Conservation (phyloP, 352 stramenopile genomes). For the Pythium guiyangense region DNA sequence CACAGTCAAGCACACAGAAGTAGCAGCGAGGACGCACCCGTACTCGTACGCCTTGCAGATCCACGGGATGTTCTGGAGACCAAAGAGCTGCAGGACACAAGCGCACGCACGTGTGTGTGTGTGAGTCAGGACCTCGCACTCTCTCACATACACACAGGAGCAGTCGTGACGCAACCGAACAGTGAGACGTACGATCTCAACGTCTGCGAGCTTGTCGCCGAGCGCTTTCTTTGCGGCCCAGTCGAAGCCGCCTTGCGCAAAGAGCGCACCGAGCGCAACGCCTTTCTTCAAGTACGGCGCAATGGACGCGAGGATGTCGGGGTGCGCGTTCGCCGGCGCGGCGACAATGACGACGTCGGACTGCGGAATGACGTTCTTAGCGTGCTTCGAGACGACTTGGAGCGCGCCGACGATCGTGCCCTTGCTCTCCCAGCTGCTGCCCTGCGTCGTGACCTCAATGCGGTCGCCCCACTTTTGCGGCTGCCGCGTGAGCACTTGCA, state of each 20-base stretch:
- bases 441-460: constrained; percentile 76
- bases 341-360: constrained; percentile 89
- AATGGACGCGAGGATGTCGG: constrained; percentile 72
- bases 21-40: constrained; percentile 26
- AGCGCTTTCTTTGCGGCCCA: constrained; percentile 90
- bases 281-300: constrained; percentile 85
- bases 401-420: constrained; percentile 72
- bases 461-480: constrained; percentile 73
- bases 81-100: constrained; percentile 63
- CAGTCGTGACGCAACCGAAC: too few species aligned
- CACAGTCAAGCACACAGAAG: not conserved
- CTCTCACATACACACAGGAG: constrained; percentile 3
- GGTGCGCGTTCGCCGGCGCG: constrained; percentile 85
- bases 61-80: constrained; percentile 93
- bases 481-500: constrained; percentile 81
- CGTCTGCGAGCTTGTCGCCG: constrained; percentile 45
- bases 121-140: constrained; percentile 7
- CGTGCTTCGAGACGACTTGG: constrained; percentile 73
- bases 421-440: constrained; percentile 83
- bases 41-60: constrained; percentile 92
- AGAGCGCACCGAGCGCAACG: constrained; percentile 81
- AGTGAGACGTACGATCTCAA: constrained; percentile 60
- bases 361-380: constrained; percentile 81
- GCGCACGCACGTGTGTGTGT: too few species aligned
- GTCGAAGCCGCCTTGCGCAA: constrained; percentile 91